phyloP scores from a whole-genome alignment of 2,329 filamentous ascomycete genomes.

The Claviceps pusilla region DNA sequence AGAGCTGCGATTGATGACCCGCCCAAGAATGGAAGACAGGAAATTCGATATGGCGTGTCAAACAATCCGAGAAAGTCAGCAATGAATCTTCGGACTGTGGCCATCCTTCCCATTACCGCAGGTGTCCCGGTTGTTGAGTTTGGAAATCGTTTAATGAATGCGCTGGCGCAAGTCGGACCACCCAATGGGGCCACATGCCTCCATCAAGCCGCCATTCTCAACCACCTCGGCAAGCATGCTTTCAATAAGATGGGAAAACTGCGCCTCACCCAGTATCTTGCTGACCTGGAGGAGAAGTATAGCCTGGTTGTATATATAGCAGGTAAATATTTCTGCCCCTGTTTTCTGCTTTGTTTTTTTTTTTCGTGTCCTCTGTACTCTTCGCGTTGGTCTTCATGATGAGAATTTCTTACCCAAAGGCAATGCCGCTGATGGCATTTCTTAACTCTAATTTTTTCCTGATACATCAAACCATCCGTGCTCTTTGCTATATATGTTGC shows the following conservation, averaged over 20 bases:
- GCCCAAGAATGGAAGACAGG: constrained; percentile 48
- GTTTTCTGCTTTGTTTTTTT: not conserved
- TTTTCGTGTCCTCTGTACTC: not conserved
- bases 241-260: constrained; percentile 97
- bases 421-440: constrained; percentile 38
- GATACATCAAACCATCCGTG: constrained; percentile 18
- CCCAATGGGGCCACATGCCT: constrained; percentile 81
- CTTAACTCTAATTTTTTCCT: constrained; percentile 58
- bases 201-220: constrained; percentile 85
- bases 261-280: constrained; percentile 87
- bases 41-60: constrained; percentile 42
- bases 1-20: constrained; percentile 73
- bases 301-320: constrained; percentile 90
- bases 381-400: constrained; percentile 25
- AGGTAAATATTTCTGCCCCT: constrained; percentile 26
- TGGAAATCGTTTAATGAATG: constrained; percentile 73
- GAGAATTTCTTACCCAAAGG: constrained; percentile 37
- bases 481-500: constrained; percentile 3
- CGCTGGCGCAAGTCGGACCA: constrained; percentile 76
- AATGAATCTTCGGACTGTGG: constrained; percentile 82
- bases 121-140: constrained; percentile 94
- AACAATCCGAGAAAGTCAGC: constrained; percentile 58
- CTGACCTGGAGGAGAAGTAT: constrained; percentile 93
- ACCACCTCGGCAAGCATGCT: constrained; percentile 86
- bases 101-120: constrained; percentile 76